Conservation (phyloP, 108 stramenopile genomes). For the Cafeteria roenbergensis region DNA sequence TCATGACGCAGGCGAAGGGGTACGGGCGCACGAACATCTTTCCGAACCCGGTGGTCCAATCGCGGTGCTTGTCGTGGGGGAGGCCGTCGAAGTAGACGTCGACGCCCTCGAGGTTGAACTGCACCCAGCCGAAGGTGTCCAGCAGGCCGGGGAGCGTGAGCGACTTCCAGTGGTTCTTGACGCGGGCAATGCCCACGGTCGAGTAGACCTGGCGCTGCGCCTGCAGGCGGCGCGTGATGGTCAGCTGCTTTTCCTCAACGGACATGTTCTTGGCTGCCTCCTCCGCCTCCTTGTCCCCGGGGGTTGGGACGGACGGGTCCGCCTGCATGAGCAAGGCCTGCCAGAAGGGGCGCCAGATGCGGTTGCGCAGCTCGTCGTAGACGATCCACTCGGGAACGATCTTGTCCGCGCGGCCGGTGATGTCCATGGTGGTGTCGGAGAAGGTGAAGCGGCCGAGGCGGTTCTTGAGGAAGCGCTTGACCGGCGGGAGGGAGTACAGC, state of each 20-base stretch:
- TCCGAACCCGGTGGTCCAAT: background rate
- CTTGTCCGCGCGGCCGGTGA: background rate
- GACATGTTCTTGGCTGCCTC: too few species aligned
- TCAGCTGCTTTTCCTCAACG: too few species aligned
- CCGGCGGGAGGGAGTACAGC: background rate
- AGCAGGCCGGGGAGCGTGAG: background rate
- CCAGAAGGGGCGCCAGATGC: conserved; percentile 8
- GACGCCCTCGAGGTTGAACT: background rate
- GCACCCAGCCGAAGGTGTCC: background rate
- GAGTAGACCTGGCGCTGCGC: too few species aligned
- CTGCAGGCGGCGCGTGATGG: too few species aligned
- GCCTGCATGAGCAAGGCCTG: background rate
- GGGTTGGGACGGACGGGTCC: too few species aligned
- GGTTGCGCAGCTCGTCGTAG: background rate
- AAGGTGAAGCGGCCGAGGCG: background rate
- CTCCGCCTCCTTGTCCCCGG: too few species aligned
- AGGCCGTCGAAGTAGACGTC: conserved; percentile 3
- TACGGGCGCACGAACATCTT: background rate
- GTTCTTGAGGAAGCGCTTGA: background rate
- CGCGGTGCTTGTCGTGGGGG: background rate
- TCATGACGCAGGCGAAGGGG: background rate
- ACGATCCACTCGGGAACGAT: background rate
- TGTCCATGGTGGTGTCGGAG: background rate
- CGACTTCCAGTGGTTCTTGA: background rate
- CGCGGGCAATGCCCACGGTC: background rate